A percentile compares a stretch with the other conserved stretches of the same genome.
Evolutionary conservation across 305 asterid species (phyloP).

Genomic region (Fraxinus floribunda): DNA sequence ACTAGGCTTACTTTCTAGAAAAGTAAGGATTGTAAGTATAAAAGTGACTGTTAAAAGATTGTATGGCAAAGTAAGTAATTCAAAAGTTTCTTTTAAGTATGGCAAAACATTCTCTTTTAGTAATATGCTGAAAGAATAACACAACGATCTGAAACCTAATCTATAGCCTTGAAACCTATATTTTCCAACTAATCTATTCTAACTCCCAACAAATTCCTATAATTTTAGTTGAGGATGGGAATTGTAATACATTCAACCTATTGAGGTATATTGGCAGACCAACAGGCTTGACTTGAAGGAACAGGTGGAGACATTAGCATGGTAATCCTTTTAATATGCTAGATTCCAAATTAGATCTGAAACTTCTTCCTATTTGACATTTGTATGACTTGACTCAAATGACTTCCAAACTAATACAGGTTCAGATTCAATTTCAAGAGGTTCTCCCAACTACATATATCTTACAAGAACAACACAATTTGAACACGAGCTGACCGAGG

Average conservation of each 20-base stretch:
- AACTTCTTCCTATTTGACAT: not conserved
- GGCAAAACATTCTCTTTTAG: not conserved
- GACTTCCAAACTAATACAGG: not conserved
- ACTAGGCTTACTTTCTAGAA: not conserved
- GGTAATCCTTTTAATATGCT: not conserved
- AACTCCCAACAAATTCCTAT: not conserved
- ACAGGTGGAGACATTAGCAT: not conserved
- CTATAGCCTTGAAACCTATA: not conserved
- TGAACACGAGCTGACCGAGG: not conserved
- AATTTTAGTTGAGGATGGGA: not conserved
- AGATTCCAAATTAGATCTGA: not conserved
- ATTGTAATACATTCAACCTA: not conserved
- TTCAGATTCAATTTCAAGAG: not conserved
- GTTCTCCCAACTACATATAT: not conserved
- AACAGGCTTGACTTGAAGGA: not conserved
- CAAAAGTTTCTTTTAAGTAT: not conserved
- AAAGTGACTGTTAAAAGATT: not conserved
- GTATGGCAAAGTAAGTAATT: not conserved
- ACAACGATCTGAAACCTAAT: not conserved
- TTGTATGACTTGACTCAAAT: not conserved
- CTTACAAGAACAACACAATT: not conserved
- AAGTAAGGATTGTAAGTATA: too few species aligned
- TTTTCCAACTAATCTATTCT: not conserved
- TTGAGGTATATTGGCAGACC: not conserved
- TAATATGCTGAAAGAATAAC: not conserved